phyloP scores from a whole-genome alignment of 2,329 filamentous ascomycete genomes.

The Bretziella fagacearum region DNA sequence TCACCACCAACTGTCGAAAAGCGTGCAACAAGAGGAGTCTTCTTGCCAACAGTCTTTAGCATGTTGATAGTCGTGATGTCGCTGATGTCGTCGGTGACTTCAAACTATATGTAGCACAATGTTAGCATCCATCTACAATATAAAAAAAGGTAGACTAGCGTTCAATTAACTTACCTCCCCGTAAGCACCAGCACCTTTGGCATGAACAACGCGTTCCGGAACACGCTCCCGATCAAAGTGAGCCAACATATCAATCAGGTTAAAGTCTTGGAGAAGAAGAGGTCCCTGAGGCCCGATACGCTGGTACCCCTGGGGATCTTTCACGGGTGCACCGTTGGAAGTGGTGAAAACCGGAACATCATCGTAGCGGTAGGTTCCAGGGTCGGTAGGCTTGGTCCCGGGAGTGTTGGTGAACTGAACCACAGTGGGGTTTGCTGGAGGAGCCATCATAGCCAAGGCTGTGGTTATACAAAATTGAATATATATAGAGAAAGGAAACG shows the following conservation, averaged over 20 bases:
- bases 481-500: neutral
- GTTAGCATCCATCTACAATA: neutral
- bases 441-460: neutral
- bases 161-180: conserved; percentile 22
- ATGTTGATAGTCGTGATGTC: conserved; percentile 36
- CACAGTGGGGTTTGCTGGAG: conserved; percentile 16
- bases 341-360: conserved; percentile 42
- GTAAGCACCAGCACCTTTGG: conserved; percentile 39
- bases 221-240: conserved; percentile 36
- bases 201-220: conserved; percentile 39
- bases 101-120: conserved; percentile 22
- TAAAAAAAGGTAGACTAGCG: conserved; percentile 9
- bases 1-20: conserved; percentile 66
- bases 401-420: conserved; percentile 37
- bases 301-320: conserved; percentile 31
- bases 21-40: conserved; percentile 47
- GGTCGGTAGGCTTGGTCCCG: conserved; percentile 14
- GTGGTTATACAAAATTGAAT: neutral
- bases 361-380: conserved; percentile 28
- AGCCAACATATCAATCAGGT: conserved; percentile 44
- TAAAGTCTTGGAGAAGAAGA: conserved; percentile 25
- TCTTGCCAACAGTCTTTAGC: conserved; percentile 47
- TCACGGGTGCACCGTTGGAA: conserved; percentile 41
- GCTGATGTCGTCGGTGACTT: conserved; percentile 29
- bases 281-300: conserved; percentile 33